Conservation (phyloP, 495 filamentous ascomycete species). For the Geoglossum glabrum region DNA sequence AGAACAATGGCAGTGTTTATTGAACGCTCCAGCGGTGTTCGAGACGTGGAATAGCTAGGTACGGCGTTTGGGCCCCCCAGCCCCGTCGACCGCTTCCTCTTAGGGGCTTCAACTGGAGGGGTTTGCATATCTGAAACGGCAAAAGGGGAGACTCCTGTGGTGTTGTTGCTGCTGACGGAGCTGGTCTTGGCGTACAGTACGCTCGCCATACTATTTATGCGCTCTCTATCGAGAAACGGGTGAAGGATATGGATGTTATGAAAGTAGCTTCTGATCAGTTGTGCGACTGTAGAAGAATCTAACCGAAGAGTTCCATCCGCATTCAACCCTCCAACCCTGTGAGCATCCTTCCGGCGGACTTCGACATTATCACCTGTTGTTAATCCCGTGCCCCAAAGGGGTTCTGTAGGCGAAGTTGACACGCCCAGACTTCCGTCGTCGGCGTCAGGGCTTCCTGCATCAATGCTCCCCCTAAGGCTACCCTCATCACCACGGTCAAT, state of each 20-base stretch:
- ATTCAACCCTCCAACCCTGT: conserved; percentile 28
- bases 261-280: conserved; percentile 51
- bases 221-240: conserved; percentile 50
- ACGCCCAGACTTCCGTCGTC: background rate
- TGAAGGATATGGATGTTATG: conserved; percentile 73
- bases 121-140: conserved; percentile 21
- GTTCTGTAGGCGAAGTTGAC: conserved; percentile 9
- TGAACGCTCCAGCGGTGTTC: conserved; percentile 25
- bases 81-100: conserved; percentile 25
- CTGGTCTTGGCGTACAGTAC: conserved; percentile 22
- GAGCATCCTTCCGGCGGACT: conserved; percentile 7
- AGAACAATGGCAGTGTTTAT: conserved; percentile 60
- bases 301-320: conserved; percentile 44
- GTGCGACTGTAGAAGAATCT: conserved; percentile 35
- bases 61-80: background rate
- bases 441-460: conserved; percentile 16
- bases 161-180: too few species aligned
- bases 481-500: conserved; percentile 23
- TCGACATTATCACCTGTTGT: background rate
- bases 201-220: conserved; percentile 28
- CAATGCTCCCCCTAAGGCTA: conserved; percentile 11
- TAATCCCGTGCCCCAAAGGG: conserved; percentile 20
- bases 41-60: conserved; percentile 1
- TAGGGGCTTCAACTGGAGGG: conserved; percentile 8
- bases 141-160: conserved; percentile 6